Conservation (phyloP, 176 grass and related monocot species). For the Saccharum spontaneum region DNA sequence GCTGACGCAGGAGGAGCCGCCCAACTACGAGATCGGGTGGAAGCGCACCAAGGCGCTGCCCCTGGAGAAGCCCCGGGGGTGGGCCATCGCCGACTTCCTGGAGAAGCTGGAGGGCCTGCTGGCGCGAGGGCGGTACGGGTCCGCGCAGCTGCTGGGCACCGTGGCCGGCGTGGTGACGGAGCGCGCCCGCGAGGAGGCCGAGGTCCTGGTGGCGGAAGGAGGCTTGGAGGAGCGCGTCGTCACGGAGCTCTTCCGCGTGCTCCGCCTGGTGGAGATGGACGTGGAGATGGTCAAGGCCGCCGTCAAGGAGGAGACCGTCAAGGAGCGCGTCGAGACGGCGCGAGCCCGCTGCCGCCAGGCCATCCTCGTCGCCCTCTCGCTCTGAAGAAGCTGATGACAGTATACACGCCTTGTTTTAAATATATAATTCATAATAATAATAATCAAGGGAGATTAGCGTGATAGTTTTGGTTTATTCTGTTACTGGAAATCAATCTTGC, state of each 20-base stretch:
- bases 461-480: background rate
- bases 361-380: conserved; percentile 89
- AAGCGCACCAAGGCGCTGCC: conserved; percentile 74
- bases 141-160: conserved; percentile 53
- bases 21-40: conserved; percentile 91
- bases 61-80: conserved; percentile 75
- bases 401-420: too few species aligned
- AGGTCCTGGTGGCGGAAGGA: conserved; percentile 54
- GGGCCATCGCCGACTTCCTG: conserved; percentile 73
- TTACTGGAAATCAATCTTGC: too few species aligned
- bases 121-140: conserved; percentile 61
- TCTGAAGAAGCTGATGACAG: conserved; percentile 45
- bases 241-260: conserved; percentile 72
- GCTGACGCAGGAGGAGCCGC: conserved; percentile 62
- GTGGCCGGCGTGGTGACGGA: conserved; percentile 69
- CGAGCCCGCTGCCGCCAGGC: conserved; percentile 73
- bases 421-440: too few species aligned
- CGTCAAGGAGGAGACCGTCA: conserved; percentile 85
- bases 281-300: conserved; percentile 93
- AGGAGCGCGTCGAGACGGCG: conserved; percentile 74
- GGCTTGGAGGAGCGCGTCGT: conserved; percentile 75
- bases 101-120: conserved; percentile 85
- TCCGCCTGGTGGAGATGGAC: conserved; percentile 81
- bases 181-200: conserved; percentile 73
- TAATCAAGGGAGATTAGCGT: background rate